Percentiles rank a stretch among this genome's conserved stretches.
Conservation (phyloP, 306 rosid genomes). For the Cucurbita maxima region DNA sequence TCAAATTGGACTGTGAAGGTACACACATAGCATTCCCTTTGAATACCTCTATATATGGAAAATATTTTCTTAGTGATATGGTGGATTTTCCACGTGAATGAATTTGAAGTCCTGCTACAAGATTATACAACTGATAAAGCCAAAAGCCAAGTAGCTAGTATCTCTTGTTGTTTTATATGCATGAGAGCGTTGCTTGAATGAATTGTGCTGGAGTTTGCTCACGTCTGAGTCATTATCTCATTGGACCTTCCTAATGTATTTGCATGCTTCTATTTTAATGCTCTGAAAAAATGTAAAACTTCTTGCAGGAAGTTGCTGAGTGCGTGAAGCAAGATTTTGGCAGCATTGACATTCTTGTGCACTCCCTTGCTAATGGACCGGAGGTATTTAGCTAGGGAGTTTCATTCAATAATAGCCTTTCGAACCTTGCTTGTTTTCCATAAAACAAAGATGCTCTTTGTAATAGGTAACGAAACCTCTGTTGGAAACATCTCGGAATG, state of each 20-base stretch:
- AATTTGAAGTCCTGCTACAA: not conserved
- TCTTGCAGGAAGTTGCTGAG: constrained; percentile 79
- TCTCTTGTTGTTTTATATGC: not conserved
- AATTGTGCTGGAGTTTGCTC: not conserved
- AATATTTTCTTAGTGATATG: not conserved
- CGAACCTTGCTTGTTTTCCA: not conserved
- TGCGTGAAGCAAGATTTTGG: constrained; percentile 84
- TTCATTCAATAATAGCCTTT: not conserved
- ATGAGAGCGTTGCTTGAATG: not conserved
- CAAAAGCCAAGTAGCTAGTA: not conserved
- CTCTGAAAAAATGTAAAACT: not conserved
- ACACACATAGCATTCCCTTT: not conserved
- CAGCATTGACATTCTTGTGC: constrained; percentile 93
- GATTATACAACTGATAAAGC: not conserved
- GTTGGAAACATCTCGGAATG: constrained; percentile 89
- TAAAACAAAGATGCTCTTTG: constrained; percentile 1
- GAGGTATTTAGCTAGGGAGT: constrained; percentile 42
- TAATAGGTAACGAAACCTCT: constrained; percentile 74
- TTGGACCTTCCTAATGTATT: not conserved
- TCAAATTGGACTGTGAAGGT: constrained; percentile 86
- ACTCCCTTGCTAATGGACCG: constrained; percentile 99
- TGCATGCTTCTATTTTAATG: not conserved
- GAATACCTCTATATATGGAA: not conserved
- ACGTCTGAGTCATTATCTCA: not conserved
- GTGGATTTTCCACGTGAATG: not conserved